Base-by-base conservation (phyloP, 176 grass and related monocot genomes). In the Raddia guianensis region DNA sequence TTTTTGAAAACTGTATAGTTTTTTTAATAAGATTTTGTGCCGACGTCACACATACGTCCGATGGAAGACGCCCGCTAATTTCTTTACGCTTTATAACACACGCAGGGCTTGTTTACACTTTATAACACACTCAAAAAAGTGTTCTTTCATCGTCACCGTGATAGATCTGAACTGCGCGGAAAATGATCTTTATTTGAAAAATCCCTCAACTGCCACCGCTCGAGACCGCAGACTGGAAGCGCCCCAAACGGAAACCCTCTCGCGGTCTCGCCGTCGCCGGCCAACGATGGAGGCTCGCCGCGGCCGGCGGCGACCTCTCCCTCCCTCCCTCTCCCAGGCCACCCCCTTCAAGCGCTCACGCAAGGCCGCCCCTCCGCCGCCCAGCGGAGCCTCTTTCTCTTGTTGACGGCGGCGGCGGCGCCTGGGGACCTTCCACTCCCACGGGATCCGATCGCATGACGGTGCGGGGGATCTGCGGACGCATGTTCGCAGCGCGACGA, bases 371-470 rank as follows among this genome's bases (percentile, higher is more conserved):
- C 45, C 47, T 9, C 66, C 47, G 63, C 10, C 32, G 11, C 13
- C 45, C 45, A 37, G 21, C 15, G 49, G 55, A 58, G 55, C 53
- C 13, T 37, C 59, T 64, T 9, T 33, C 75, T 33, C 57, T 27
- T 55, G 27, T 14, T 3, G 45, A 63, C 19, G 3, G 75, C 9
- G 9, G 44, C 21, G 5, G n/a, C n/a, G 27, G 12, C 44, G 20
- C 13, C 20, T 32, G 60, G 33, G 32, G 10, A 9, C 46, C 51
- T 65, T 40, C 32, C 72, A 13, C 10, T 42, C 51, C 15, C 27
- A 51, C 15, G 27, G 59, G 75, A 78, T 74, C 27, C 34, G 15
- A 51, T 78, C 46, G 46, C 46, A 10, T 78, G 60, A 52, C 10
- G 10, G 59, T n/a, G 9, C 46, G 21, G 14, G 75, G 21, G 14